Conservation (phyloP, 805 yeast genomes). For the Candida peoriensis region DNA sequence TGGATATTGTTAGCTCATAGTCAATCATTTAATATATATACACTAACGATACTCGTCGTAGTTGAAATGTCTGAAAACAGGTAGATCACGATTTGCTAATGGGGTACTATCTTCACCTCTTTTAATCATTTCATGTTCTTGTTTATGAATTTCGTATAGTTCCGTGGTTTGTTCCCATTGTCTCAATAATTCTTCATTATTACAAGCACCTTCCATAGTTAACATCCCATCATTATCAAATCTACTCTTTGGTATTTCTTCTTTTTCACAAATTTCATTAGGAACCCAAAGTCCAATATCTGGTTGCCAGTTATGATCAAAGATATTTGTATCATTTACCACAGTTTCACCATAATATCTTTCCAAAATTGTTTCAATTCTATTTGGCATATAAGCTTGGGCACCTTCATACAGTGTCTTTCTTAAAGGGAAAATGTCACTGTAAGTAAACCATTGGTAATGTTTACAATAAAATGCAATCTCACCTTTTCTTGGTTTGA, state of each 20-base stretch:
- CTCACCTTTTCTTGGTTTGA: slow-evolving; percentile 1
- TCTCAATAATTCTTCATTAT: slow-evolving; percentile 29
- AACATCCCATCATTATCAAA: slow-evolving; percentile 24
- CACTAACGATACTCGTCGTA: slow-evolving; percentile 13
- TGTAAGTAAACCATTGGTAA: slow-evolving; percentile 19
- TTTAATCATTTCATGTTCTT: slow-evolving; percentile 22
- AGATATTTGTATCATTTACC: slow-evolving; percentile 4
- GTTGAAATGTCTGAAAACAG: slow-evolving; percentile 29
- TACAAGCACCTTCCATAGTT: slow-evolving; percentile 36
- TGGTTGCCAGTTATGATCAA: slow-evolving; percentile 33
- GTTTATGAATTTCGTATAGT: slow-evolving; percentile 24
- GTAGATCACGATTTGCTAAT: slow-evolving; percentile 27
- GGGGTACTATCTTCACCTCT: slow-evolving; percentile 18
- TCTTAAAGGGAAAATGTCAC: slow-evolving; percentile 37
- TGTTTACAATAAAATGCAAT: slow-evolving; percentile 21
- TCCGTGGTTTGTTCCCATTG: slow-evolving; percentile 30
- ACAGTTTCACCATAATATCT: slow-evolving; percentile 29
- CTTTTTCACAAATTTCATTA: slow-evolving; percentile 31
- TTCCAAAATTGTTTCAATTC: slow-evolving; percentile 28
- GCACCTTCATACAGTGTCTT: slow-evolving; percentile 43
- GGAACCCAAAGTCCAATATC: slow-evolving; percentile 45
- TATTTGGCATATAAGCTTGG: slow-evolving; percentile 37
- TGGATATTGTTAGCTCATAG: slow-evolving; percentile 13
- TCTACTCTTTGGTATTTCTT: slow-evolving; percentile 25
- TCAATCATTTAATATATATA: no score